Conservation (phyloP, 305 asterid genomes). For the Fraxinus albicans region DNA sequence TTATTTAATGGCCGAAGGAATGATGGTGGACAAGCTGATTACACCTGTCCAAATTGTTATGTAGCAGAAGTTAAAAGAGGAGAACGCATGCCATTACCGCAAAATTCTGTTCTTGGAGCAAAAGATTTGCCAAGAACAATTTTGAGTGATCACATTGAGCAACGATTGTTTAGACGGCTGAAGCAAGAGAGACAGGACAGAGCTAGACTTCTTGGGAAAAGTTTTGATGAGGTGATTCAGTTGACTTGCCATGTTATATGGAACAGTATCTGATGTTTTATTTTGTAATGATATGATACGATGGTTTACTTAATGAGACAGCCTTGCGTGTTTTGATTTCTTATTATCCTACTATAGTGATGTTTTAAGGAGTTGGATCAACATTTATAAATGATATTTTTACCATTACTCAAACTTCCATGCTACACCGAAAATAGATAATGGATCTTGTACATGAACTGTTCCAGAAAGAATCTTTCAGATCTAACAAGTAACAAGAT, state of each 20-base stretch:
- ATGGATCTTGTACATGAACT: background rate
- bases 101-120: constrained; percentile 96
- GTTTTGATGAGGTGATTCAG: constrained; percentile 74
- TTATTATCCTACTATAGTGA: background rate
- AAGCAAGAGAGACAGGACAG: constrained; percentile 82
- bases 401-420: background rate
- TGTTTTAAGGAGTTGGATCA: background rate
- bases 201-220: constrained; percentile 72
- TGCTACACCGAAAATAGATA: background rate
- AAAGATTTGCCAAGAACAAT: constrained; percentile 86
- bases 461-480: background rate
- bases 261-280: constrained; percentile 5
- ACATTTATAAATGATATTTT: background rate
- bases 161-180: constrained; percentile 63
- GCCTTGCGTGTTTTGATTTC: background rate
- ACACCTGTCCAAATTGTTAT: constrained; percentile 98
- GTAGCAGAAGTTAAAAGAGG: constrained; percentile 81
- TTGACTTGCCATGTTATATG: constrained; percentile 21
- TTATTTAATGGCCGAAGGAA: constrained; percentile 95
- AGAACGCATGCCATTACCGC: constrained; percentile 80
- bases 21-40: constrained; percentile 97
- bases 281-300: constrained; percentile 1
- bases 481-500: background rate
- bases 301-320: background rate
- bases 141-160: constrained; percentile 92